phyloP scores from a whole-genome alignment of 192 early-diverging fungal species.

The Martensiomyces pterosporus region DNA sequence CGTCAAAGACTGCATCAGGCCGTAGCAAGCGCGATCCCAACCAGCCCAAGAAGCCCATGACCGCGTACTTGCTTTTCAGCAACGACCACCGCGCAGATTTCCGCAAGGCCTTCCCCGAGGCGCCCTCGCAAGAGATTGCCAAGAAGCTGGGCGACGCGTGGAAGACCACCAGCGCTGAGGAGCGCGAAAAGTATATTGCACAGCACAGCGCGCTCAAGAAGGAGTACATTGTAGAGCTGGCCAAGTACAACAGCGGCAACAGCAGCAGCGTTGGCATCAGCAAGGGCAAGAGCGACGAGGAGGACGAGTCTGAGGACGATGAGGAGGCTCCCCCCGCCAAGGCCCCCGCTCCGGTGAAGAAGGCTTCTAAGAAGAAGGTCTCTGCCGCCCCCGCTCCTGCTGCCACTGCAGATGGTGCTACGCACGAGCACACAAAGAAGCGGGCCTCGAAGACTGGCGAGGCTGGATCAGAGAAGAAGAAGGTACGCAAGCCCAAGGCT shows the following conservation, averaged over 20 bases:
- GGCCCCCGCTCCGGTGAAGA: not conserved
- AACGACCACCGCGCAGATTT: constrained; percentile 15
- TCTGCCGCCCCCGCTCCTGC: no score
- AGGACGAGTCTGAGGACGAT: not conserved
- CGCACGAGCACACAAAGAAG: not conserved
- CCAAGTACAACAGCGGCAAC: no score
- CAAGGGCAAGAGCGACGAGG: constrained; percentile 2
- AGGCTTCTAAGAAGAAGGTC: not conserved
- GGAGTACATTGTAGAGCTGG: constrained; percentile 11
- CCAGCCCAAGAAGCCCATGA: constrained; percentile 29
- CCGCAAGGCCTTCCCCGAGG: constrained; percentile 6
- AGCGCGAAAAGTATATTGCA: constrained; percentile 18
- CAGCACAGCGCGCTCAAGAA: constrained; percentile 9
- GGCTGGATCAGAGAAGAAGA: constrained; percentile 2
- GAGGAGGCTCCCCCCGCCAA: not conserved
- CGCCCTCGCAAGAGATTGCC: constrained; percentile 17
- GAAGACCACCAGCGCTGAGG: constrained; percentile 2
- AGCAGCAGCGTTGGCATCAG: not conserved
- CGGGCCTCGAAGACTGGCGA: not conserved
- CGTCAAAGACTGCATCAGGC: not conserved
- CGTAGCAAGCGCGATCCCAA: constrained; percentile 25
- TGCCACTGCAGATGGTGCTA: not conserved
- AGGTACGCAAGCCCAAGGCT: constrained; percentile 15
- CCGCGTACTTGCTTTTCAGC: constrained; percentile 30
- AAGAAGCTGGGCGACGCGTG: constrained; percentile 26